Evolutionary conservation across 2,329 filamentous ascomycete genomes (phyloP).

Genomic region (Akanthomyces uredinophilus): DNA sequence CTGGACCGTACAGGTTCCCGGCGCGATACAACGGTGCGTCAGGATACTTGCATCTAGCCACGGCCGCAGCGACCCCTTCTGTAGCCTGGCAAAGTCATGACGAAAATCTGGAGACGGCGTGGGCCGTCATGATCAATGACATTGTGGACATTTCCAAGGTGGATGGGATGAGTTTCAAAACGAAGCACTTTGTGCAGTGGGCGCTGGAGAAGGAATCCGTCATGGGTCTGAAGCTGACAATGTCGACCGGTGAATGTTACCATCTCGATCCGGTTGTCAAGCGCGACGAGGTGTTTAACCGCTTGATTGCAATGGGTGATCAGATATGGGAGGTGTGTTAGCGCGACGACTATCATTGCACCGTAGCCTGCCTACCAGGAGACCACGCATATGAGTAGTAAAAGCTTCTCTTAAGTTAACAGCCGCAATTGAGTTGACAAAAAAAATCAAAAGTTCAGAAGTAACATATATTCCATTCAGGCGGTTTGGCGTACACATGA

Average conservation of each 20-base stretch:
- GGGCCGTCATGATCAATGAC: neutral
- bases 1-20: constrained; percentile 71
- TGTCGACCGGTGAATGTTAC: neutral
- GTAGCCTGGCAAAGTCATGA: neutral
- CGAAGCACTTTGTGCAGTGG: neutral
- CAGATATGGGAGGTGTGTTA: constrained; percentile 2
- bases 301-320: constrained; percentile 4
- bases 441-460: no score
- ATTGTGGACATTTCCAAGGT: neutral
- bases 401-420: no score
- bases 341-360: neutral
- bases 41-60: constrained; percentile 35
- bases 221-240: neutral
- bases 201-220: constrained; percentile 1
- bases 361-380: no score
- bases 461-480: no score
- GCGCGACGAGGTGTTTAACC: constrained; percentile 1
- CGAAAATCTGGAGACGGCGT: neutral
- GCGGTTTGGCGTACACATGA: no score
- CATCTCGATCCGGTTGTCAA: neutral
- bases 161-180: neutral
- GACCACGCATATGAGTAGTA: no score
- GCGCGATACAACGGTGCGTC: constrained; percentile 64
- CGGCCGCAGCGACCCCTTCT: neutral
- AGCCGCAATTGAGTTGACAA: no score